Base-by-base conservation (phyloP, 176 grass and related monocot genomes). In the Ensete glaucum region DNA sequence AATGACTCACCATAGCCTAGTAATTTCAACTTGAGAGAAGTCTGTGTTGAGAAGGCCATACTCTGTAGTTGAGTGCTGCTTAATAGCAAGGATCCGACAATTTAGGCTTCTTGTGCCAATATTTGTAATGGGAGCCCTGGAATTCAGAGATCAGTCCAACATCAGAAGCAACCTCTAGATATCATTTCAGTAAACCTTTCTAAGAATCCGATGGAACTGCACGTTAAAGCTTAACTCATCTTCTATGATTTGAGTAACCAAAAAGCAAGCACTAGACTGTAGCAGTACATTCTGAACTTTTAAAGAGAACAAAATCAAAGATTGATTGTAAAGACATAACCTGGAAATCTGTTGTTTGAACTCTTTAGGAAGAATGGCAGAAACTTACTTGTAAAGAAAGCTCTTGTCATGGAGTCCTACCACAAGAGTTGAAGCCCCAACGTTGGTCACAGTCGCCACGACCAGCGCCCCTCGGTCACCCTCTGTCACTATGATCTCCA, bases 401-500 rank as follows among this genome's bases (percentile, higher is more conserved):
- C 95, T 94, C 82, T 77, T 83, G 19, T 91, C 86, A 82, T 99
- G 95, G 64, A 94, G 80, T 17, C 95, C 95, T 69, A 94, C 69
- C 66, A 99, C 80, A 79, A 99, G 95, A 53, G 95, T 91, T 20
- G 88, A 84, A 48, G 95, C 95, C 48, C 67, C 62, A 79, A 93
- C 73, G 74, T 83, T 74, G 26, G 77, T 82, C 8, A 94, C 86
- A 6, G 84, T 91, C 5, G 90, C 88, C 59, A 85, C 83, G 54
- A 99, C 88, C 22, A 84, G 71, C 62, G 82, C 86, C 54, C 73
- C 81, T 68, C 87, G 75, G 53, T 99, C 90, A 2, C 95, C 95
- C 65, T 99, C 95, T 5, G 80, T 81, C 79, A 94, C 95, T 69
- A 99, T 76, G 72, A 99, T 99, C 88, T 99, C 95, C 78, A 99